phyloP scores from a whole-genome alignment of 1,139 yeast genomes.

The Pichia sp. region DNA sequence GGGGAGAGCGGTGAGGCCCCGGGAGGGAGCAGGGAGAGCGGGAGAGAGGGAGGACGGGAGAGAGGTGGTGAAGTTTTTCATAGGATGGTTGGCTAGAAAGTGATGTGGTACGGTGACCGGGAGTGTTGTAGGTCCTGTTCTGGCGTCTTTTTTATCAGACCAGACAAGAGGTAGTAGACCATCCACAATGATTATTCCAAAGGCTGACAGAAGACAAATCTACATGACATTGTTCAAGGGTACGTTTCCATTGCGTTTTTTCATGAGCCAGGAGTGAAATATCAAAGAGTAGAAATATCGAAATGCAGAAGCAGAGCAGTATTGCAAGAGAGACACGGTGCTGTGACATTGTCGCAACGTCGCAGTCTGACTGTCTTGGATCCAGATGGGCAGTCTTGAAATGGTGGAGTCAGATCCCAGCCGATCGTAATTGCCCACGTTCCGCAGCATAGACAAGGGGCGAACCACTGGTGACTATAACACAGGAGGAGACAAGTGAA shows the following conservation, averaged over 20 bases:
- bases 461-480: too few species aligned
- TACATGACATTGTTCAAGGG: slow-evolving; percentile 99
- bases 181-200: slow-evolving; percentile 93
- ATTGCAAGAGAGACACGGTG: background rate
- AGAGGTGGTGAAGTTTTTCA: slow-evolving; percentile 8
- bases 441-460: too few species aligned
- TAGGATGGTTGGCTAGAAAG: background rate
- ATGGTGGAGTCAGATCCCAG: too few species aligned
- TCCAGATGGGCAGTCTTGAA: too few species aligned
- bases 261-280: background rate
- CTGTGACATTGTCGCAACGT: too few species aligned
- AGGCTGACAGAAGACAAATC: slow-evolving; percentile 98
- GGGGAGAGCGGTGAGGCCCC: background rate
- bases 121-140: background rate
- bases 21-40: slow-evolving; percentile 3
- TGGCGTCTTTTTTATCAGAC: background rate
- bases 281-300: background rate
- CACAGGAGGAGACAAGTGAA: too few species aligned
- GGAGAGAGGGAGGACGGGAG: slow-evolving; percentile 2
- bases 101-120: background rate
- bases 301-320: background rate
- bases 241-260: slow-evolving; percentile 41
- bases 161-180: slow-evolving; percentile 10
- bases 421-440: too few species aligned
- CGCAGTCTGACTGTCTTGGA: too few species aligned